Evolutionary conservation across 768 basidiomycete species (phyloP).

Genomic region (Lactarius sp.): DNA sequence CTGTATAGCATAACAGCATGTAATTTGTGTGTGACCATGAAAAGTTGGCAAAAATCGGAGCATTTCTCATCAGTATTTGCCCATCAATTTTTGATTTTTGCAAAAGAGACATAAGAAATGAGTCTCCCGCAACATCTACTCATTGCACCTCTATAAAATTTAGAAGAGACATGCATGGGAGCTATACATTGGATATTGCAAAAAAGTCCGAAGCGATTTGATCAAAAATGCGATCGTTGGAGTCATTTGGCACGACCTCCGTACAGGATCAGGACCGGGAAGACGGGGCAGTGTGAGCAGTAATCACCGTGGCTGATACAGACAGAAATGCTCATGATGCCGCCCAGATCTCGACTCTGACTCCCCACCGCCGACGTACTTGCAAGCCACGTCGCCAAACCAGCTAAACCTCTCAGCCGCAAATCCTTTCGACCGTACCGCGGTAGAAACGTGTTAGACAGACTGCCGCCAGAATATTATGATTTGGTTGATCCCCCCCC

Average conservation of each 20-base stretch:
- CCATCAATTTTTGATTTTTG: too few species aligned
- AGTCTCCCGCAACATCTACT: too few species aligned
- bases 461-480: conserved; percentile 3
- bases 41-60: too few species aligned
- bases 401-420: background rate
- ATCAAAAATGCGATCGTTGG: too few species aligned
- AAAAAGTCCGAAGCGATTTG: too few species aligned
- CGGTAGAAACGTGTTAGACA: conserved; percentile 16
- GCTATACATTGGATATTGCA: too few species aligned
- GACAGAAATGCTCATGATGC: background rate
- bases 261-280: background rate
- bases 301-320: background rate
- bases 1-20: too few species aligned
- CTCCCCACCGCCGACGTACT: background rate
- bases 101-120: too few species aligned
- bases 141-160: too few species aligned
- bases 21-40: too few species aligned
- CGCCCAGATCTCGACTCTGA: background rate
- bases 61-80: too few species aligned
- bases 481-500: background rate
- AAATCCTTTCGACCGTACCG: background rate
- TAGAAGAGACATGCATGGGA: too few species aligned
- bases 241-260: background rate
- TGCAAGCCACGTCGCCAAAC: background rate
- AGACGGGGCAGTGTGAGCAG: background rate